These are phyloP conservation scores for Pseudocercospora crystallina DNA, from an alignment of 2,329 filamentous ascomycete genomes.

Conservation along the genomic window DNA sequence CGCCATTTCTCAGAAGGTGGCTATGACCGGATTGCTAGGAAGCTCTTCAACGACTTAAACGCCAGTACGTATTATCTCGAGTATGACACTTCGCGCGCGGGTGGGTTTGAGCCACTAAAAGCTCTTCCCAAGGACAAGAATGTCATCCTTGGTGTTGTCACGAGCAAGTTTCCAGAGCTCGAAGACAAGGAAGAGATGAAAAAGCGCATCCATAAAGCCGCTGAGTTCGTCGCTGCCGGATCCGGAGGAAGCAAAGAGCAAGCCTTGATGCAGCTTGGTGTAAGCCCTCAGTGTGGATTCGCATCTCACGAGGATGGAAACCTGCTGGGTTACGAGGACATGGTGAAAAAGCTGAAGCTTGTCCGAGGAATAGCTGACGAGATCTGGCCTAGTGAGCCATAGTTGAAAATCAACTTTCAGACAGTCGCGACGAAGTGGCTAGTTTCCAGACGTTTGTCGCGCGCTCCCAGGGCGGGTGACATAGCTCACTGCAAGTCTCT, in stretches of 20 bases:
- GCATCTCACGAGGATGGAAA: slow-evolving; percentile 75
- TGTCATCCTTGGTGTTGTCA: slow-evolving; percentile 49
- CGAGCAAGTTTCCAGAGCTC: slow-evolving; percentile 47
- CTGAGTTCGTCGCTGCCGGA: slow-evolving; percentile 68
- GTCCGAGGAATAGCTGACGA: slow-evolving; percentile 71
- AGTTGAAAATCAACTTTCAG: slow-evolving; percentile 26
- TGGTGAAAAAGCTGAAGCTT: slow-evolving; percentile 70
- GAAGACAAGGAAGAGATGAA: slow-evolving; percentile 51
- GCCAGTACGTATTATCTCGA: slow-evolving; percentile 38
- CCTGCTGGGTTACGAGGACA: slow-evolving; percentile 65
- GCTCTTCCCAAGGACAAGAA: slow-evolving; percentile 49
- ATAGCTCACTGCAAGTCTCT: no score
- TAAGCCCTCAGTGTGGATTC: slow-evolving; percentile 61
- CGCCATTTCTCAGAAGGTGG: slow-evolving; percentile 49
- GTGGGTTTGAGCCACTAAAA: slow-evolving; percentile 49
- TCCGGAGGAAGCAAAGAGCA: slow-evolving; percentile 61
- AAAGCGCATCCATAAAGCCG: slow-evolving; percentile 48
- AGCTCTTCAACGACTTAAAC: slow-evolving; percentile 35
- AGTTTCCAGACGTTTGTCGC: no score
- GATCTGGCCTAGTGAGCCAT: slow-evolving; percentile 62
- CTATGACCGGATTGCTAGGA: slow-evolving; percentile 46
- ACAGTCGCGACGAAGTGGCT: neutral
- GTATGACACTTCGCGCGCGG: slow-evolving; percentile 50
- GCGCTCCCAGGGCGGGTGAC: no score
- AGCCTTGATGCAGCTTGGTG: slow-evolving; percentile 65